Conservation (phyloP, 306 rosid genomes). For the Cicer chorassanicum region DNA sequence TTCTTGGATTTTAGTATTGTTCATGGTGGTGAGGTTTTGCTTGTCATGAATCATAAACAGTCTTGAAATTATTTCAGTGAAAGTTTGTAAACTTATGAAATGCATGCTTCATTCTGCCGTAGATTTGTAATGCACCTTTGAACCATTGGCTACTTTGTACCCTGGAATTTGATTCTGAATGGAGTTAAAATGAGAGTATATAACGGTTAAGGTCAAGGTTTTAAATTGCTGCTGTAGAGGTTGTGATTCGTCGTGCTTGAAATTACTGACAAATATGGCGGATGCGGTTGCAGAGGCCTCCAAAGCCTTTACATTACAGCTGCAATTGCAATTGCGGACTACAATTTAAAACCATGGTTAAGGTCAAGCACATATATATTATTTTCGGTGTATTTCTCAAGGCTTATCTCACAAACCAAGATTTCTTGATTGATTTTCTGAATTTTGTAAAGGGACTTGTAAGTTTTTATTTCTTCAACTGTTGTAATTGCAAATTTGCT, state of each 20-base stretch:
- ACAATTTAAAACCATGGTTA: background rate
- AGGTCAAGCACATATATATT: background rate
- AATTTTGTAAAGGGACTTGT: background rate
- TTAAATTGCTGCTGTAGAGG: background rate
- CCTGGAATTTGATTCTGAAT: slow-evolving; percentile 17
- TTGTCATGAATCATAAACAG: slow-evolving; percentile 67
- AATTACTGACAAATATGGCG: background rate
- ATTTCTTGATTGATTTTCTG: slow-evolving; percentile 36
- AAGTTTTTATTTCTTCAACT: background rate
- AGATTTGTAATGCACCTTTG: slow-evolving; percentile 32
- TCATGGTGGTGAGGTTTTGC: slow-evolving; percentile 77
- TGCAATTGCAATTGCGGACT: background rate
- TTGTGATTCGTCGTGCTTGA: background rate
- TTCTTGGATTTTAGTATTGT: slow-evolving; percentile 67
- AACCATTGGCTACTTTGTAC: background rate
- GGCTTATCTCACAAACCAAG: background rate
- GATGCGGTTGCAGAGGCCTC: background rate
- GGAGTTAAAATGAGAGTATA: slow-evolving; percentile 24
- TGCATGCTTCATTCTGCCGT: slow-evolving; percentile 18
- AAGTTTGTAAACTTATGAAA: slow-evolving; percentile 11
- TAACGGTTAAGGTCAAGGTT: background rate
- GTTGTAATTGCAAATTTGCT: background rate
- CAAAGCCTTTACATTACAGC: background rate
- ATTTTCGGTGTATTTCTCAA: background rate
- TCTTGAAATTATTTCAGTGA: slow-evolving; percentile 33